A percentile compares a stretch with the other conserved stretches of the same genome.
These are phyloP conservation scores for Circinella minor DNA, from an alignment of 371 early-diverging fungal species.

Conservation along the genomic window DNA sequence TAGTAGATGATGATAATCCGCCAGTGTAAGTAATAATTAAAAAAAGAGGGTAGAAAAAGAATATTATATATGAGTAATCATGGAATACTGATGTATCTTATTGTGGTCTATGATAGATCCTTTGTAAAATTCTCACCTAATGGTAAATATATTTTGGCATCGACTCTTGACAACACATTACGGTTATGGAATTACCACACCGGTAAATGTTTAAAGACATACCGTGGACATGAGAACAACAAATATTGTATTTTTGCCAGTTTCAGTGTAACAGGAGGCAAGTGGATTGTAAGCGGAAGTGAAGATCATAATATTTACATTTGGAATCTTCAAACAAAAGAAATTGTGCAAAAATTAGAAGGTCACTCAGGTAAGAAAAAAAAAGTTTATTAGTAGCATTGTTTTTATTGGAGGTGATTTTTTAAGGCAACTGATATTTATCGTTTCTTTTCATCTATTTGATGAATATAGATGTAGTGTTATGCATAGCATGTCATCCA, in stretches of 20 bases:
- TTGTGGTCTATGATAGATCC: constrained; percentile 55
- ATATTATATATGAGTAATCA: neutral
- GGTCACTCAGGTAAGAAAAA: constrained; percentile 82
- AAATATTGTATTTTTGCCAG: constrained; percentile 92
- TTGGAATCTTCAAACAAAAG: constrained; percentile 95
- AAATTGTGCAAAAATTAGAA: constrained; percentile 90
- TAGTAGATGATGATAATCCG: constrained; percentile 93
- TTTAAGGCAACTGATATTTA: no score
- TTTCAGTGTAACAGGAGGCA: constrained; percentile 92
- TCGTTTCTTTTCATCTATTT: no score
- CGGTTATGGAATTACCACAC: constrained; percentile 94
- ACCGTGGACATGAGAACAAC: constrained; percentile 89
- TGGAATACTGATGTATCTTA: neutral
- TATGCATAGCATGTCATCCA: constrained; percentile 96
- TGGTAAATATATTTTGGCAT: constrained; percentile 96
- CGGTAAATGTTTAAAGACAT: constrained; percentile 93
- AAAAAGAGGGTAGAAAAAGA: neutral
- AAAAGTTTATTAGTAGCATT: neutral
- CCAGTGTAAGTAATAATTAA: constrained; percentile 71
- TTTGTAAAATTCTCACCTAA: constrained; percentile 98
- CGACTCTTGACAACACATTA: constrained; percentile 91
- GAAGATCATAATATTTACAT: constrained; percentile 93
- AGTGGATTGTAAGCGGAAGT: constrained; percentile 96
- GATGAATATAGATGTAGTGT: constrained; percentile 76
- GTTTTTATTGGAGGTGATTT: neutral